Evolutionary conservation across 495 filamentous ascomycete species (phyloP).

Genomic region (Gamarada debralockiae): DNA sequence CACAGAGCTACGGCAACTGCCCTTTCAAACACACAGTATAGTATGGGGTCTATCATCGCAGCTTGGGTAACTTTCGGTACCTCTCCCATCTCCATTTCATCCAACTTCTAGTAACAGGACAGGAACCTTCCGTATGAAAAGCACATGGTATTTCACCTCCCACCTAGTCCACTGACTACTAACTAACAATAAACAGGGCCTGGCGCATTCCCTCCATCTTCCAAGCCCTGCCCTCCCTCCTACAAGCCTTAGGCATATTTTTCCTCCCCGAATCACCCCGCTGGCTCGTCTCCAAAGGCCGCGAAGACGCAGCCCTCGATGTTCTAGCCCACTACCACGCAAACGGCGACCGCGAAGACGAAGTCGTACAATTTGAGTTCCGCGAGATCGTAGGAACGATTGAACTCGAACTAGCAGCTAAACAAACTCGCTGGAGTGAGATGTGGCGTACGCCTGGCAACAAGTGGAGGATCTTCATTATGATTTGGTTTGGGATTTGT

Average conservation of each 20-base stretch:
- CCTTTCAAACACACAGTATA: conserved; percentile 8
- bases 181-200: neutral
- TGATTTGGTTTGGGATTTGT: conserved; percentile 22
- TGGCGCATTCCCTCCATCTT: conserved; percentile 18
- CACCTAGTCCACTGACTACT: neutral
- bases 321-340: conserved; percentile 34
- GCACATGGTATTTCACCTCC: conserved; percentile 4
- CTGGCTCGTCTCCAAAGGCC: conserved; percentile 45
- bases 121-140: conserved; percentile 8
- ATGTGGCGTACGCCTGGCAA: conserved; percentile 29
- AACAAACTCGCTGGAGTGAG: conserved; percentile 25
- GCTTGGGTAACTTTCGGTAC: conserved; percentile 24
- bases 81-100: neutral
- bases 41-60: conserved; percentile 16
- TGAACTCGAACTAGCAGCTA: conserved; percentile 42
- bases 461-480: conserved; percentile 8
- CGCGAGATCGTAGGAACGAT: conserved; percentile 40
- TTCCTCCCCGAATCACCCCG: conserved; percentile 48
- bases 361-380: conserved; percentile 32
- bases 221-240: conserved; percentile 14
- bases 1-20: conserved; percentile 6
- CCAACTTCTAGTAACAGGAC: neutral
- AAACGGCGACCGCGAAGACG: conserved; percentile 32
- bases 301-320: conserved; percentile 39
- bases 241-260: conserved; percentile 30